Conservation (phyloP, 768 basidiomycete genomes). For the Gelatoporia subvermispora region DNA sequence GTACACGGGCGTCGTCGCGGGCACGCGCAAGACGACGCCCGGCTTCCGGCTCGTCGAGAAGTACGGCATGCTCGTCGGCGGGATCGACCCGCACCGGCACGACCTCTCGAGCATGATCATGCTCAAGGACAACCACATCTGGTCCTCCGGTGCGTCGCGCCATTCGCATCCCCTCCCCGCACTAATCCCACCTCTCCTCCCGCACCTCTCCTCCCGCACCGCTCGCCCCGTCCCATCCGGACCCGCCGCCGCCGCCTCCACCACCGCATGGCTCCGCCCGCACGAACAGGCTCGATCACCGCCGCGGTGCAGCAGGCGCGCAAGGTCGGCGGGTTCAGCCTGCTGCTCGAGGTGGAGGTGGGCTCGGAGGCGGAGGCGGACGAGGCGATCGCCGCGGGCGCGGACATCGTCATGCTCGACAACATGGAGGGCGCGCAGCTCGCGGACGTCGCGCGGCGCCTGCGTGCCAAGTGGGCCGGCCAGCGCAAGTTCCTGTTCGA, state of each 20-base stretch:
- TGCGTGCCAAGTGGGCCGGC: conserved; percentile 78
- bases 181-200: too few species aligned
- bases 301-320: conserved; percentile 83
- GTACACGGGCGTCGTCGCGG: conserved; percentile 85
- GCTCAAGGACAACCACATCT: conserved; percentile 99
- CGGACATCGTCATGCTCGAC: conserved; percentile 93
- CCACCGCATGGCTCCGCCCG: neutral
- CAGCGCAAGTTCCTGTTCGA: conserved; percentile 86
- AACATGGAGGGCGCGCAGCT: conserved; percentile 82
- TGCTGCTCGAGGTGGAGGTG: conserved; percentile 93
- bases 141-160: conserved; percentile 87
- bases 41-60: conserved; percentile 97
- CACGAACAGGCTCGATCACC: conserved; percentile 77
- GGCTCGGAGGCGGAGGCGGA: conserved; percentile 84
- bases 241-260: neutral
- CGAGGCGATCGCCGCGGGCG: conserved; percentile 95
- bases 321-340: conserved; percentile 84
- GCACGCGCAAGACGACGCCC: conserved; percentile 96
- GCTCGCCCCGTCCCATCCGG: neutral
- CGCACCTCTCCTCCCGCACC: neutral
- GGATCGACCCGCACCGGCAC: conserved; percentile 91
- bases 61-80: conserved; percentile 97
- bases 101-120: conserved; percentile 99
- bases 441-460: conserved; percentile 54
- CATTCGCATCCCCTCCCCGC: neutral